Base-by-base conservation (phyloP, 768 basidiomycete species). In the Boletus vinaceobasis region DNA sequence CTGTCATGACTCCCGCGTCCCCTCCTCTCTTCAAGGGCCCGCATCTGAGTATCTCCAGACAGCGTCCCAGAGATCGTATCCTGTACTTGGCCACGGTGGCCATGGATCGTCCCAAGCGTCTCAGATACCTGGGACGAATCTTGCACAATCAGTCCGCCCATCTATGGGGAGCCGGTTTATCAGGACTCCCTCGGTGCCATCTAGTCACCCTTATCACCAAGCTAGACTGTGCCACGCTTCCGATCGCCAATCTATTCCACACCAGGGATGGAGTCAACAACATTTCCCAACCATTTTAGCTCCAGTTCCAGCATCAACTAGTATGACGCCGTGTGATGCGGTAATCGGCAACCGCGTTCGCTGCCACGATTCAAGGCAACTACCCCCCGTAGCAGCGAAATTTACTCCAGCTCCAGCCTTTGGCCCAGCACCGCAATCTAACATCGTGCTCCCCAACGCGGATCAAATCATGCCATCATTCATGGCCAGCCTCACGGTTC, bases 141-240 rank as follows among this genome's bases (percentile, higher is more conserved):
- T 48, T 15, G 10, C 52, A 2, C 63, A 36, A 51, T 54, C 56
- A 33, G 42, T 49, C 31, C 19, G 35, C 40, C 50, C 33, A 33
- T 44, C 55, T 44, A 31, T 35, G 31, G 57, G 44, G 53, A 56
- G 43, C 36, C 36, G 49, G 51, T 52, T 43, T 42, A 21, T 27
- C 48, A 53, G 36, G 49, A 38, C 43, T 19, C 11, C 48, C 8
- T 27, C 44, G 42, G 46, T 57, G 13, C 17, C 43, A 48, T 57
- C 53, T 35, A 42, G 49, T 33, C 56, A 68, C 14, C 56, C 56
- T 17, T 57, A 62, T 64, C 48, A 43, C 7, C 57, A 50, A 35
- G 49, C 58, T 40, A 66, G 50, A 60, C 48, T 53, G 44, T 36
- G 52, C 44, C 50, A 52, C 33, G 7, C 11, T 46, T 23, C 58